phyloP scores from a whole-genome alignment of 2,329 filamentous ascomycete genomes.

The Ceratocystis cacaofunesta region DNA sequence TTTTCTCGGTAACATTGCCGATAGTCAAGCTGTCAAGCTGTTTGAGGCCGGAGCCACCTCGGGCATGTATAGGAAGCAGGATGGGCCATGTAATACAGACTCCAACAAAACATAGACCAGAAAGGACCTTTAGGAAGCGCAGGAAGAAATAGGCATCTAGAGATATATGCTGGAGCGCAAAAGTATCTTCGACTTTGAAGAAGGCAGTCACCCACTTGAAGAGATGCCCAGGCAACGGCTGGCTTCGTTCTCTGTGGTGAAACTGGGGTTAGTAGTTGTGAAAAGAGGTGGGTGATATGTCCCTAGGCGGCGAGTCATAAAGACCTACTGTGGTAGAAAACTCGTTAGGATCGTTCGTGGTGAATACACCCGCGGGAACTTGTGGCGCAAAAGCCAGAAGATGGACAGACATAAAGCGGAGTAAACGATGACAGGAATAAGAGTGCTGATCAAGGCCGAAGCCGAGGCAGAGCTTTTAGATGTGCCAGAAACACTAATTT shows the following conservation, averaged over 20 bases:
- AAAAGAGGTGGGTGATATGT: background rate
- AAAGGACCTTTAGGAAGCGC: constrained; percentile 64
- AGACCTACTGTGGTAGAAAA: constrained; percentile 33
- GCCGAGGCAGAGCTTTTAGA: constrained; percentile 29
- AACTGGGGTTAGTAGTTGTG: constrained; percentile 17
- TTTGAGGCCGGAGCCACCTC: constrained; percentile 48
- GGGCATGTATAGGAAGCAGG: constrained; percentile 69
- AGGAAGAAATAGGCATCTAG: constrained; percentile 82
- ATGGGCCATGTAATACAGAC: constrained; percentile 73
- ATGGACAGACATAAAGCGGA: constrained; percentile 35
- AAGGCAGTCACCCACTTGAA: constrained; percentile 49
- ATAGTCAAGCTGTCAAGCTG: constrained; percentile 45
- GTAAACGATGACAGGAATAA: constrained; percentile 37
- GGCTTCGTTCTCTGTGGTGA: constrained; percentile 36
- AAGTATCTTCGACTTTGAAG: constrained; percentile 54
- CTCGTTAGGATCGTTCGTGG: constrained; percentile 38
- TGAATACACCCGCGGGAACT: constrained; percentile 38
- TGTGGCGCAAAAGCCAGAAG: constrained; percentile 36
- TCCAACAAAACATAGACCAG: constrained; percentile 67
- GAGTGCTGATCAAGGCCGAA: constrained; percentile 32
- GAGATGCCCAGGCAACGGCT: constrained; percentile 38
- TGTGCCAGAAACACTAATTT: constrained; percentile 21
- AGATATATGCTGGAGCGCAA: constrained; percentile 71
- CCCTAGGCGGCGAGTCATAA: background rate
- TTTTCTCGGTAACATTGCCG: constrained; percentile 38